phyloP scores from a whole-genome alignment of 2,329 filamentous ascomycete species.

The Verticillium alfalfae region DNA sequence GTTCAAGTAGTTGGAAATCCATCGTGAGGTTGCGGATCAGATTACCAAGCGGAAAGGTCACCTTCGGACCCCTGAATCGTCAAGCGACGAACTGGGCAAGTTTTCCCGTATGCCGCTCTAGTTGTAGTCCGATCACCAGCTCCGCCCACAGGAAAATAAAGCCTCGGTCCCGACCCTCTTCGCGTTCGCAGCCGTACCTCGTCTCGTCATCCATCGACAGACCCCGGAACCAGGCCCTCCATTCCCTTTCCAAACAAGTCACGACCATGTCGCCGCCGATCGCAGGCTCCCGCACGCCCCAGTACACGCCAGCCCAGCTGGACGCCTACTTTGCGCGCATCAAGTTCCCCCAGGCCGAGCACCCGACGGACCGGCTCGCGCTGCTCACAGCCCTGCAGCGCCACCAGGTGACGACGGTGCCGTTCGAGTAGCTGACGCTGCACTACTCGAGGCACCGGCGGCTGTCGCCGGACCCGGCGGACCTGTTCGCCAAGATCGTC shows the following conservation, averaged over 20 bases:
- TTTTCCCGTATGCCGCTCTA: no score
- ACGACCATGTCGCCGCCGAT: not conserved
- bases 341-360: constrained; percentile 13
- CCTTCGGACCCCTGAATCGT: no score
- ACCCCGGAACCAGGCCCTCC: no score
- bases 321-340: constrained; percentile 22
- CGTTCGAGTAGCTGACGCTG: constrained; percentile 49
- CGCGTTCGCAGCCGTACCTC: not conserved
- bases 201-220: not conserved
- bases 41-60: no score
- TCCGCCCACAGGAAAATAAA: no score
- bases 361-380: constrained; percentile 17
- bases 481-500: constrained; percentile 40
- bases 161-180: no score
- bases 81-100: no score
- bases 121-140: no score
- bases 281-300: not conserved
- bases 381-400: constrained; percentile 24
- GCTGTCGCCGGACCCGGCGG: constrained; percentile 30
- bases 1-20: no score
- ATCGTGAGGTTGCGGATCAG: not conserved
- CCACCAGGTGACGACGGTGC: constrained; percentile 41
- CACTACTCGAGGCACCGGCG: constrained; percentile 38
- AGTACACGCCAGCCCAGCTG: constrained; percentile 20
- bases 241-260: no score